Base-by-base conservation (phyloP, 1,284 basidiomycete genomes). In the Stygiomarasmius scandens region DNA sequence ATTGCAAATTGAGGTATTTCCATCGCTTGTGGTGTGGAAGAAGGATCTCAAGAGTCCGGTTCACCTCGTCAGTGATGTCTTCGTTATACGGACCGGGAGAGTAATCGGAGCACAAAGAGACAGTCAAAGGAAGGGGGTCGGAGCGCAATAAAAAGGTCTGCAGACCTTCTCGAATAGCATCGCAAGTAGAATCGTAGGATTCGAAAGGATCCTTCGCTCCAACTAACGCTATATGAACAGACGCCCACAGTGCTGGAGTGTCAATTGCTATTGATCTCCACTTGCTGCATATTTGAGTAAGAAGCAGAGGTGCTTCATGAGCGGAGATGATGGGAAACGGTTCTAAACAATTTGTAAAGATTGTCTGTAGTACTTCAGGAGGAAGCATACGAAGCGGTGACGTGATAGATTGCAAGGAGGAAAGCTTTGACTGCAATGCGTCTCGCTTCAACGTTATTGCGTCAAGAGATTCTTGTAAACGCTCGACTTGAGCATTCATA, bases 231-330 rank as follows among this genome's bases (percentile, higher is more conserved):
- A 54, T 32, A 38, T 54, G 53, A 16, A 54, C 29, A 10, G 53
- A n/a, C 27, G 25, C 23, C 53, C 53, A 54, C 14, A 49, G 45
- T 19, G 46, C 53, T 38, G 53, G 46, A 9, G 53, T 54, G 16
- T 11, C 1, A 8, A 36, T 1, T 20, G 44, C 46, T 23, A 54
- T 48, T 9, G 53, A 36, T 19, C 53, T 24, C 46, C 53, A 54
- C 12, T 45, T 43, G 23, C 53, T 54, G 23, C 53, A 54, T 9
- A 54, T 36, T 8, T 34, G 53, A 8, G 45, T 36, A 10, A 54
- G 44, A 29, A 54, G 27, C n/a, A 49, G 53, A n/a, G 53, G 53
- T 24, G 45, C 29, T 36, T 54, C 29, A 22, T 38, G 20, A 19
- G 32, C 27, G n/a, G 44, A 24, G 19, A 54, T 43, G 20, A 48